Conservation (phyloP, 1,139 yeast species). For the Scheffersomyces titani region DNA sequence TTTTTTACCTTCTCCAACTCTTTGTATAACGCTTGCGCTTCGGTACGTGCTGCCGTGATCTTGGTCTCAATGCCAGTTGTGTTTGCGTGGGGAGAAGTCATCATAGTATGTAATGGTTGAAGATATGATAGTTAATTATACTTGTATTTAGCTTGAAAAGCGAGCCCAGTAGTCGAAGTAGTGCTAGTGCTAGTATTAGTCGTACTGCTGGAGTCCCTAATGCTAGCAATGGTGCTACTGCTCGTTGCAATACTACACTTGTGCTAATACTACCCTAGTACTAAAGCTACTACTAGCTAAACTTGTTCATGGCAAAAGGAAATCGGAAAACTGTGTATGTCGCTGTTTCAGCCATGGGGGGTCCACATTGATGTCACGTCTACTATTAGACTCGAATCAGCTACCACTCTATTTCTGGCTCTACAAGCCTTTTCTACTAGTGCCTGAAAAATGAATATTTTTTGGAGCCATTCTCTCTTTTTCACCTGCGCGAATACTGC, state of each 20-base stretch:
- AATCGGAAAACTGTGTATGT: background rate
- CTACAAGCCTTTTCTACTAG: background rate
- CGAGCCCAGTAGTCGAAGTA: background rate
- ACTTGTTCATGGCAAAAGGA: background rate
- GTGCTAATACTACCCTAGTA: background rate
- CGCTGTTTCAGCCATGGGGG: background rate
- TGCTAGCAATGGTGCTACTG: background rate
- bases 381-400: background rate
- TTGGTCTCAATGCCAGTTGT: conserved; percentile 8
- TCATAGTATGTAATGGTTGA: background rate
- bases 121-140: background rate
- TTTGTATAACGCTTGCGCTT: conserved; percentile 47
- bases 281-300: background rate
- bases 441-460: background rate
- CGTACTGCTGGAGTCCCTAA: background rate
- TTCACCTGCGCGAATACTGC: background rate
- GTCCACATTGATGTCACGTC: background rate
- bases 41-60: conserved; percentile 42
- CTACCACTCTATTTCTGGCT: background rate
- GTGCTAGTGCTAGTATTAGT: background rate
- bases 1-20: conserved; percentile 49
- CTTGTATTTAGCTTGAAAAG: background rate
- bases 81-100: background rate
- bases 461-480: background rate
- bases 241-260: background rate